A percentile compares a stretch with the other conserved stretches of the same genome.
Evolutionary conservation across 1,284 basidiomycete genomes (phyloP).

Genomic region (Anthracocystis setariae): DNA sequence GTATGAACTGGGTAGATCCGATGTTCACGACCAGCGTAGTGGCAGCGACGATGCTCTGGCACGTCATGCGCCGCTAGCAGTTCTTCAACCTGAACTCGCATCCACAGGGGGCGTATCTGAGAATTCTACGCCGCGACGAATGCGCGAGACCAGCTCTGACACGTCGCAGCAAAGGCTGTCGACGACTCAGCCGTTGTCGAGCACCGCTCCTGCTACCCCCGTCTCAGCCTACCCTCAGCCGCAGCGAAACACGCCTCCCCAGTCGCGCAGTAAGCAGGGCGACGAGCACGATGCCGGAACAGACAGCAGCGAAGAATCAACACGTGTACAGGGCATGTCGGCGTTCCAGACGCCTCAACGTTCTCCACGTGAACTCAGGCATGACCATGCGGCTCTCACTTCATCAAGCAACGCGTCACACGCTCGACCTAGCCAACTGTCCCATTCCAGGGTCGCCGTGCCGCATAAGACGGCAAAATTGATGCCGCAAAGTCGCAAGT

Average conservation of each 20-base stretch:
- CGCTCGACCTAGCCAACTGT: constrained; percentile 1
- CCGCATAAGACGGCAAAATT: background rate
- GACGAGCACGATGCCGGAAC: constrained; percentile 35
- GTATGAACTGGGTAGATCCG: constrained; percentile 30
- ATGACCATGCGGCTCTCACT: constrained; percentile 2
- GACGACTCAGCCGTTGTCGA: background rate
- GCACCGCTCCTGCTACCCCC: background rate
- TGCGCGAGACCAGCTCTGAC: constrained; percentile 36
- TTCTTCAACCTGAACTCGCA: background rate
- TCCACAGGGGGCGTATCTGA: constrained; percentile 4
- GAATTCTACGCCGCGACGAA: constrained; percentile 9
- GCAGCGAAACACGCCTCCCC: constrained; percentile 36
- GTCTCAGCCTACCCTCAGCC: constrained; percentile 5
- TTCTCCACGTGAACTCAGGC: constrained; percentile 25
- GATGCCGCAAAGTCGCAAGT: constrained; percentile 23
- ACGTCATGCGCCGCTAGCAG: background rate
- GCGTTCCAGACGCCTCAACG: constrained; percentile 44
- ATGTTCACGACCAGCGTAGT: constrained; percentile 19
- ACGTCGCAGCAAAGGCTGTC: constrained; percentile 10
- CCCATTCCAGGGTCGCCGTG: background rate
- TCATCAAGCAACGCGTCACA: constrained; percentile 9
- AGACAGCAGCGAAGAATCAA: constrained; percentile 38
- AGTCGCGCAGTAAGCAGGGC: constrained; percentile 27
- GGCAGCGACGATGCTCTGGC: constrained; percentile 10
- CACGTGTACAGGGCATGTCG: constrained; percentile 28